Conservation (phyloP, 2,329 filamentous ascomycete genomes). For the Ilyonectria sp. region DNA sequence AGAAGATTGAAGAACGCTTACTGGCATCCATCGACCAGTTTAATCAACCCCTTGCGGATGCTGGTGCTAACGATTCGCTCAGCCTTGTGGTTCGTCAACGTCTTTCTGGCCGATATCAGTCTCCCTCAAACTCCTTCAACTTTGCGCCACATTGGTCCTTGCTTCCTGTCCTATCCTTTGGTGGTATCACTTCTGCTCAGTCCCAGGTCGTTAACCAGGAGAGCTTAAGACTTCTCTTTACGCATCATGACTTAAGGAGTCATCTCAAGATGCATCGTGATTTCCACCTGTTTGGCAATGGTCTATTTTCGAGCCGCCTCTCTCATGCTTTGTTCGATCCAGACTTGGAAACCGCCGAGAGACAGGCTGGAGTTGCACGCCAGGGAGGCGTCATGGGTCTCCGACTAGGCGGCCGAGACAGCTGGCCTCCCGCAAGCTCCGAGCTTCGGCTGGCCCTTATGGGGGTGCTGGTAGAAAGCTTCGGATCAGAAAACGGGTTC, state of each 20-base stretch:
- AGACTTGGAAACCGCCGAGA: slow-evolving; percentile 84
- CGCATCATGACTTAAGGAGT: slow-evolving; percentile 76
- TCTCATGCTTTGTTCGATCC: slow-evolving; percentile 89
- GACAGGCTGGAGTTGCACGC: slow-evolving; percentile 77
- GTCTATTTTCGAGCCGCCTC: slow-evolving; percentile 84
- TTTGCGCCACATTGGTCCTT: slow-evolving; percentile 72
- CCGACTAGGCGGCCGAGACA: slow-evolving; percentile 83
- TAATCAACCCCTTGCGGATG: slow-evolving; percentile 51
- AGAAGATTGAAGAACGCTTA: slow-evolving; percentile 63
- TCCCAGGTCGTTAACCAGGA: slow-evolving; percentile 83
- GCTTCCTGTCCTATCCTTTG: slow-evolving; percentile 80
- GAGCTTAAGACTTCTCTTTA: slow-evolving; percentile 82
- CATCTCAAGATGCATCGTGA: slow-evolving; percentile 83
- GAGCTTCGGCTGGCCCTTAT: slow-evolving; percentile 92
- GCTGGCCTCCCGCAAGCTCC: slow-evolving; percentile 94
- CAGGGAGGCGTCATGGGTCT: slow-evolving; percentile 84
- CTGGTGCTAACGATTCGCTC: slow-evolving; percentile 53
- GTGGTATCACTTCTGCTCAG: slow-evolving; percentile 81
- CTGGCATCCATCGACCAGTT: slow-evolving; percentile 65
- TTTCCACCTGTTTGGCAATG: slow-evolving; percentile 89
- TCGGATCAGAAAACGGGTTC: slow-evolving; percentile 55
- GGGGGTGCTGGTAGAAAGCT: slow-evolving; percentile 86
- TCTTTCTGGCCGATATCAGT: slow-evolving; percentile 52
- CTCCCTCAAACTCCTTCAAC: slow-evolving; percentile 43
- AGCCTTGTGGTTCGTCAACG: slow-evolving; percentile 57